Evolutionary conservation across 2,329 filamentous ascomycete species (phyloP), one percentile per base, ranked within the genome.

Genomic region (Cladosporium velox): DNA sequence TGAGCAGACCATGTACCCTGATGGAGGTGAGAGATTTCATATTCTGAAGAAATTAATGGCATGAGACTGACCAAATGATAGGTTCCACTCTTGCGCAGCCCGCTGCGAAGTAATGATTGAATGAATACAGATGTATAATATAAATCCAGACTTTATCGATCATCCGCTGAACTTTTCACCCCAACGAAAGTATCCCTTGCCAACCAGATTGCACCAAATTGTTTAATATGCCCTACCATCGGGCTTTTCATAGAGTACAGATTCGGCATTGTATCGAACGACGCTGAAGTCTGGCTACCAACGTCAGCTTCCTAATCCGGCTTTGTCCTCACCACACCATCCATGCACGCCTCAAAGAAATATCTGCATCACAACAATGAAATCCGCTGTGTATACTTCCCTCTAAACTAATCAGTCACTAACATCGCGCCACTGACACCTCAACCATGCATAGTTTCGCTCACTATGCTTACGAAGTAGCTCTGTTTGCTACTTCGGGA

Each of bases 1-100:
- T 52, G 82, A 84, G 55, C 83, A 86, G 72, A 80, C 85, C 35
- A 65, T 86, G 54, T 83, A 83, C 68, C 82, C 82, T 15, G 83
- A 85, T 72, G 83, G 83, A 65, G 73, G 73, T 47, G 41, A 24
- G 24, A 24, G 24, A 24, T 24, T 24, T 24, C 24, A 24, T 24
- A 24, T 24, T 24, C 24, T 24, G 24, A 24, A 24, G 24, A 24
- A 24, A 24, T 24, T 24, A 24, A 24, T 24, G 24, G 24, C 24
- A 24, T 24, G 24, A 24, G 24, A 24, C 60, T 63, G 26, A 63
- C 60, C 15, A 26, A 10, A 15, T 24, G 6, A 26, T 32, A 67
- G 65, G 66, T 18, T 52, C 49, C 18, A 67, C 66, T 26, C 64
- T 67, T 24, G 66, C 64, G n/a, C 58, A 66, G 41, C 66, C 66